These are phyloP conservation scores for Chrysoporthe austroafricana DNA, from an alignment of 2,329 filamentous ascomycete genomes.

Conservation along the genomic window DNA sequence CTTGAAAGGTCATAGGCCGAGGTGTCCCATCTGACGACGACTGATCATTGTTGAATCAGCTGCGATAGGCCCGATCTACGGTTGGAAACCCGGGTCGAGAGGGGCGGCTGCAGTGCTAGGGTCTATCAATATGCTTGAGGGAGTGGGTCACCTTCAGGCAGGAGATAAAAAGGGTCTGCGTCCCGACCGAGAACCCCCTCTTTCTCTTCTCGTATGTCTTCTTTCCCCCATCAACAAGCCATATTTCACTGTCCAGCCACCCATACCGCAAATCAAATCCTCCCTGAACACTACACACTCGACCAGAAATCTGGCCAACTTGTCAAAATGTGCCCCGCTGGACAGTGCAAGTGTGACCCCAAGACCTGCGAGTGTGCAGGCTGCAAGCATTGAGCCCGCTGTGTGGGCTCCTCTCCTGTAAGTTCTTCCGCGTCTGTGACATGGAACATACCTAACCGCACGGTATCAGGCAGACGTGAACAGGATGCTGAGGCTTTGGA, in stretches of 20 bases:
- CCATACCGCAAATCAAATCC: not conserved
- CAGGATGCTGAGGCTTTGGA: not conserved
- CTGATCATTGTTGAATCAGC: not conserved
- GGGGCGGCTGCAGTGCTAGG: not conserved
- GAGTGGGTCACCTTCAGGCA: not conserved
- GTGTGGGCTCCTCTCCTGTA: not conserved
- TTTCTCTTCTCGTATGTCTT: not conserved
- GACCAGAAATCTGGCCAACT: not conserved
- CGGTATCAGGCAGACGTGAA: not conserved
- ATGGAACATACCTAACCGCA: not conserved
- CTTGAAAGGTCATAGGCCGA: not conserved
- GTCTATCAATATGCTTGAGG: not conserved
- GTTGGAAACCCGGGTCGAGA: not conserved
- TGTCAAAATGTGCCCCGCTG: conserved; percentile 14
- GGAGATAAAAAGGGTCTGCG: not conserved
- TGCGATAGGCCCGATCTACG: conserved; percentile 2
- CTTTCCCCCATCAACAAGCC: not conserved
- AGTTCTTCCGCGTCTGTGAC: not conserved
- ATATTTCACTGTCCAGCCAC: not conserved
- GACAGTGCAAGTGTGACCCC: conserved; percentile 14
- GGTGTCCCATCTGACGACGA: not conserved
- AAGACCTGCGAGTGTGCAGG: conserved; percentile 13
- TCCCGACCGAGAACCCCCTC: not conserved
- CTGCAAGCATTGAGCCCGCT: conserved; percentile 7
- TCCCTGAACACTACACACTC: not conserved